Conservation (phyloP, 2,329 filamentous ascomycete genomes). For the Beauveria caledonica region DNA sequence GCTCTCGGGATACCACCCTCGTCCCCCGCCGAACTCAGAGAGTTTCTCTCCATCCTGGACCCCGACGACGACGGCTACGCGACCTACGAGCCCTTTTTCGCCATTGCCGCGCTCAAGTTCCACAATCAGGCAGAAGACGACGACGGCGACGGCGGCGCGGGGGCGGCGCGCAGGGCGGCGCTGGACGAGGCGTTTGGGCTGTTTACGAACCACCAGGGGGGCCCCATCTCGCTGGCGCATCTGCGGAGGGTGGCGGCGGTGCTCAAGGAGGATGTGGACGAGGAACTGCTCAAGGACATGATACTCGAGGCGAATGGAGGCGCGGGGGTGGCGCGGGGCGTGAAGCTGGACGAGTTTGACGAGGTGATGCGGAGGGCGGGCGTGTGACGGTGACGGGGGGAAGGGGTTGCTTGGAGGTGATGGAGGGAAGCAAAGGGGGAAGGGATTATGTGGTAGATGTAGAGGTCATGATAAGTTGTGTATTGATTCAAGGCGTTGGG, state of each 20-base stretch:
- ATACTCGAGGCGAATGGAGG: slow-evolving; percentile 88
- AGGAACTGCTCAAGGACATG: slow-evolving; percentile 86
- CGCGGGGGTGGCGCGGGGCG: slow-evolving; percentile 59
- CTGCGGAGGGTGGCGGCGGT: slow-evolving; percentile 70
- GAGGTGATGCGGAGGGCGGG: slow-evolving; percentile 78
- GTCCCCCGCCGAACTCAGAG: slow-evolving; percentile 57
- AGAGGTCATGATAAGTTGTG: background rate
- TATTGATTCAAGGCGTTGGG: background rate
- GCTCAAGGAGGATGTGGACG: slow-evolving; percentile 75
- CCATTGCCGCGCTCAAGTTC: slow-evolving; percentile 80
- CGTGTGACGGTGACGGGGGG: slow-evolving; percentile 57
- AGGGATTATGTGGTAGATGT: background rate
- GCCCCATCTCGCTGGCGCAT: slow-evolving; percentile 70
- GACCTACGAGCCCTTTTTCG: slow-evolving; percentile 72
- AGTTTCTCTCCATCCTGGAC: slow-evolving; percentile 75
- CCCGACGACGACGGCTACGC: slow-evolving; percentile 73
- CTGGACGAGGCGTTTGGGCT: slow-evolving; percentile 74
- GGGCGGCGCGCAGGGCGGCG: slow-evolving; percentile 48
- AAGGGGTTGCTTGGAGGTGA: too few species aligned
- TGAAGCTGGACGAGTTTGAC: slow-evolving; percentile 74
- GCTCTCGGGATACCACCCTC: slow-evolving; percentile 71
- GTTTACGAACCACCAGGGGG: slow-evolving; percentile 54
- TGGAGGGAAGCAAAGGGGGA: background rate
- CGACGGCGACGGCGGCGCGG: slow-evolving; percentile 19
- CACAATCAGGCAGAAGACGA: slow-evolving; percentile 49